Evolutionary conservation across 257 asterid genomes (phyloP).

Genomic region (Przewalskia tangutica): DNA sequence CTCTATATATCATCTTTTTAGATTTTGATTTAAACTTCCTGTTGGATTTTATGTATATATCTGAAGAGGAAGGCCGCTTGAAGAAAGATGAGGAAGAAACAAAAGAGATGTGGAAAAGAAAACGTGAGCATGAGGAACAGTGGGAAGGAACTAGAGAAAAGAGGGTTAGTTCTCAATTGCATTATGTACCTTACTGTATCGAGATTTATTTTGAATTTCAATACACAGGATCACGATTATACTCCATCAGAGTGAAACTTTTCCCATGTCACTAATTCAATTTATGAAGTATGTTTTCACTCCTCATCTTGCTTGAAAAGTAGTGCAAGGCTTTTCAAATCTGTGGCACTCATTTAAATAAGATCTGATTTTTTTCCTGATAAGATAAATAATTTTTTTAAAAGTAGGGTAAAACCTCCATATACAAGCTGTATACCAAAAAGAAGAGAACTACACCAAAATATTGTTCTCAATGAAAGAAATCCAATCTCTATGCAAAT

Average conservation of each 20-base stretch:
- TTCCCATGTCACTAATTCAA: not conserved
- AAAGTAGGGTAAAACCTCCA: not conserved
- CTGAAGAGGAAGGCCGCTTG: constrained; percentile 97
- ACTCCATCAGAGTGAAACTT: not conserved
- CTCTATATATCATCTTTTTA: not conserved
- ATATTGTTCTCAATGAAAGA: not conserved
- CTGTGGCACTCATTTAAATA: not conserved
- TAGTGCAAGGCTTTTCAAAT: not conserved
- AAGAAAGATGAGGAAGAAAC: constrained; percentile 97
- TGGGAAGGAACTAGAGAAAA: constrained; percentile 99
- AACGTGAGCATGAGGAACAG: constrained; percentile 97
- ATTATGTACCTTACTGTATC: not conserved
- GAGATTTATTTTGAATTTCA: not conserved
- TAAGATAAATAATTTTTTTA: not conserved
- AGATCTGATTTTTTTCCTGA: not conserved
- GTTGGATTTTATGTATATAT: constrained; percentile 39
- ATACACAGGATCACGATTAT: not conserved
- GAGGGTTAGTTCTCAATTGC: constrained; percentile 45
- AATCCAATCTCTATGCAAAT: not conserved
- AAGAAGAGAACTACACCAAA: not conserved
- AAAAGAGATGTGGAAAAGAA: constrained; percentile 93
- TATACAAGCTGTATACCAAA: not conserved
- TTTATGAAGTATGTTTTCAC: not conserved
- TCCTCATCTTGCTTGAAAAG: not conserved
- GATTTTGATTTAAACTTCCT: not conserved